A percentile compares a stretch with the other conserved stretches of the same genome.
Conservation (phyloP, 345 rosid genomes). For the Tarenaya hassleriana region DNA sequence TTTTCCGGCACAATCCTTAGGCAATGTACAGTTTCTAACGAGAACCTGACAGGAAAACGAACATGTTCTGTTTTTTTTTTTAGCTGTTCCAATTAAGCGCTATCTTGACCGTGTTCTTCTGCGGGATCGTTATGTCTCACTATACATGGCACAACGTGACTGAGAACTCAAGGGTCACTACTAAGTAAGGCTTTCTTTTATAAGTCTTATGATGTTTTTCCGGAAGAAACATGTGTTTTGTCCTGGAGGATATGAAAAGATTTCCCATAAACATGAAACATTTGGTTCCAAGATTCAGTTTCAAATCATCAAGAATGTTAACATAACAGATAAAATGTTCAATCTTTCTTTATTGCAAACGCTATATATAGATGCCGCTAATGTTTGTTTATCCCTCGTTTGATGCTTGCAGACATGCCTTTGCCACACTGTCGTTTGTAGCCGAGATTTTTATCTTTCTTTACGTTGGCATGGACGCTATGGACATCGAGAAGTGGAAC, state of each 20-base stretch:
- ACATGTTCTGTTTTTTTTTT: slow-evolving; percentile 29
- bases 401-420: slow-evolving; percentile 59
- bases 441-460: slow-evolving; percentile 95
- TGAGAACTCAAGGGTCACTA: slow-evolving; percentile 84
- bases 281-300: too few relatives aligned
- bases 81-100: slow-evolving; percentile 82
- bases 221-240: too few relatives aligned
- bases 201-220: neutral
- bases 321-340: too few relatives aligned
- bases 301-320: too few relatives aligned
- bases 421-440: slow-evolving; percentile 84
- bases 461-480: slow-evolving; percentile 97
- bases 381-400: slow-evolving; percentile 2
- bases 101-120: slow-evolving; percentile 91
- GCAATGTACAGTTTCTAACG: too few relatives aligned
- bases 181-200: slow-evolving; percentile 46
- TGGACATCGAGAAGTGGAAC: slow-evolving; percentile 89
- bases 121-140: slow-evolving; percentile 96
- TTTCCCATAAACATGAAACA: too few relatives aligned
- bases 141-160: slow-evolving; percentile 97
- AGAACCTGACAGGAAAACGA: neutral
- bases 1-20: neutral
- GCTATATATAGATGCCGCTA: slow-evolving; percentile 9
- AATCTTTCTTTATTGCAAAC: too few relatives aligned
- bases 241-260: too few relatives aligned